Conservation (phyloP, 2,329 filamentous ascomycete genomes). For the Rhytidhysteron rufulum region DNA sequence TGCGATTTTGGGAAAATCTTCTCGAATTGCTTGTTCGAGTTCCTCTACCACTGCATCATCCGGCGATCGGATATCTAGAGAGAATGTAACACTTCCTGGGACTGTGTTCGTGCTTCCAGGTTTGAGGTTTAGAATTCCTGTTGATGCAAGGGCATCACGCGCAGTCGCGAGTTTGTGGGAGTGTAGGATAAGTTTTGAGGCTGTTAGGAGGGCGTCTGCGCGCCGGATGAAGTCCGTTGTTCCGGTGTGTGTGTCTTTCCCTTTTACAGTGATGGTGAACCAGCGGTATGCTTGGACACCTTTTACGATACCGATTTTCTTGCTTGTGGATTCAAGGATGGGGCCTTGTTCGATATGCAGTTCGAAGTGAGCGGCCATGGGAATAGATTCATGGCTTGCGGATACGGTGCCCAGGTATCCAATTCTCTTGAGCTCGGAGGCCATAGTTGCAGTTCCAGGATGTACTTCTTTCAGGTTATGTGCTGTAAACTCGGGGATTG, state of each 20-base stretch:
- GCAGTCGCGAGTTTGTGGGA: conserved; percentile 60
- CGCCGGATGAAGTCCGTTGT: conserved; percentile 66
- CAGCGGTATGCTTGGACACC: conserved; percentile 74
- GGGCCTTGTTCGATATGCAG: conserved; percentile 84
- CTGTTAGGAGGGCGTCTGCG: conserved; percentile 65
- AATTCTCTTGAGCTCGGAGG: conserved; percentile 66
- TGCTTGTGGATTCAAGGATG: conserved; percentile 60
- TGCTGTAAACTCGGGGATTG: conserved; percentile 58
- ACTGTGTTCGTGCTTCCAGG: conserved; percentile 73
- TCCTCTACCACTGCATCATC: conserved; percentile 53
- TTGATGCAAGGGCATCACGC: conserved; percentile 61
- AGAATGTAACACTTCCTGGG: conserved; percentile 64
- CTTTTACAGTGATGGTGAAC: conserved; percentile 64
- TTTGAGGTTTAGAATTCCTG: conserved; percentile 63
- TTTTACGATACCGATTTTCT: conserved; percentile 66
- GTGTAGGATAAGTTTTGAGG: conserved; percentile 64
- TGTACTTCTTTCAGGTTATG: conserved; percentile 61
- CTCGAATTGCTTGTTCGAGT: conserved; percentile 55
- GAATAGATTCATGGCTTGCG: conserved; percentile 56
- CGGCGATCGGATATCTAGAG: conserved; percentile 62
- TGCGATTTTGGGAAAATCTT: conserved; percentile 59
- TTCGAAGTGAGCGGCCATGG: conserved; percentile 75
- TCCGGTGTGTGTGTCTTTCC: conserved; percentile 69
- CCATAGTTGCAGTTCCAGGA: conserved; percentile 59
- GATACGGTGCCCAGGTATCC: conserved; percentile 61